Evolutionary conservation across 2,329 filamentous ascomycete species (phyloP).

Genomic region (Emergomyces pasteurianus): DNA sequence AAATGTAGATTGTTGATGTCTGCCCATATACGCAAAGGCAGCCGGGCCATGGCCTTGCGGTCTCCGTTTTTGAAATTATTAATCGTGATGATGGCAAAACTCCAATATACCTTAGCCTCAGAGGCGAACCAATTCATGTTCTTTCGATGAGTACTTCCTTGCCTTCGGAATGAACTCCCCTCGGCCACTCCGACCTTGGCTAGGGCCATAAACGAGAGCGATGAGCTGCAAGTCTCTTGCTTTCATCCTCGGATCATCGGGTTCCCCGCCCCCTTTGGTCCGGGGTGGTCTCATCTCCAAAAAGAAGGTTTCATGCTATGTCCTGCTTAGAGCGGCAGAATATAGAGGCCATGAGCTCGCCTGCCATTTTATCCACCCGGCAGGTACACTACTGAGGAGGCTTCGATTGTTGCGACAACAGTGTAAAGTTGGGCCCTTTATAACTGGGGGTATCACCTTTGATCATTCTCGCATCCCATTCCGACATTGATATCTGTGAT

Average conservation of each 20-base stretch:
- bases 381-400: neutral
- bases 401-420: neutral
- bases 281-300: too few relatives aligned
- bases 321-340: too few relatives aligned
- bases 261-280: neutral
- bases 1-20: neutral
- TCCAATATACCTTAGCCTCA: neutral
- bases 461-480: neutral
- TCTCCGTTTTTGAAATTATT: too few relatives aligned
- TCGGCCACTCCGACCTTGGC: neutral
- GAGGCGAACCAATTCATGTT: neutral
- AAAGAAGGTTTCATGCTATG: neutral
- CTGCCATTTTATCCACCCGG: neutral
- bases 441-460: neutral
- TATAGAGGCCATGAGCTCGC: neutral
- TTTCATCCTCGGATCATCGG: neutral
- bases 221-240: neutral
- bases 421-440: neutral
- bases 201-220: neutral
- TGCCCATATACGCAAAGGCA: too few relatives aligned
- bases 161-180: neutral
- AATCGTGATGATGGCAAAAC: too few relatives aligned
- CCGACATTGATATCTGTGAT: neutral
- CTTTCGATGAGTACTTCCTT: neutral
- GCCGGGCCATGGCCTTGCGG: neutral